phyloP scores from a whole-genome alignment of 2,329 filamentous ascomycete species.

The Chalaropsis thielavioides region DNA sequence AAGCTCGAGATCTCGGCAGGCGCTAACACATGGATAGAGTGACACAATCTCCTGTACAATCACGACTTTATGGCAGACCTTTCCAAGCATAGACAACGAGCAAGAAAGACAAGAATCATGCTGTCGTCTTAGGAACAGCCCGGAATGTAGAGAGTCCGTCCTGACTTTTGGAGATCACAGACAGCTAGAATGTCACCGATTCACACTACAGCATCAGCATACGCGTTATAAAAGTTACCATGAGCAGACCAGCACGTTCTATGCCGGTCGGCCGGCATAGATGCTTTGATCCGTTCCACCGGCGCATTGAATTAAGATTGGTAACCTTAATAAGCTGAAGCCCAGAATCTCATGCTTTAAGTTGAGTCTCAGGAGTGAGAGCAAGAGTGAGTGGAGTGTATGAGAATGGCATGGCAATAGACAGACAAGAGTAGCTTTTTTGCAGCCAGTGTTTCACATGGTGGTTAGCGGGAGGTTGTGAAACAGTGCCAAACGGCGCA shows the following conservation, averaged over 20 bases:
- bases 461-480: neutral
- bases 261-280: too few species aligned
- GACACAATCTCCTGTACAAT: neutral
- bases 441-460: neutral
- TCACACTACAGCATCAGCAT: neutral
- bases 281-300: neutral
- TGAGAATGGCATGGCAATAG: neutral
- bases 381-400: neutral
- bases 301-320: neutral
- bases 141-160: neutral
- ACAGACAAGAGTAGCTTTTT: neutral
- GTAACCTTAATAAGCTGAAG: neutral
- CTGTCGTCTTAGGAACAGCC: neutral
- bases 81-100: neutral
- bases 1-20: neutral
- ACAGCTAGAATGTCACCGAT: neutral
- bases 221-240: neutral
- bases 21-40: neutral
- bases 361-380: neutral
- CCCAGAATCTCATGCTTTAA: neutral
- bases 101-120: neutral
- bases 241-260: too few species aligned
- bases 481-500: slow-evolving; percentile 11
- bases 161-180: neutral
- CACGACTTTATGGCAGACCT: neutral